Evolutionary conservation across 306 rosid species (phyloP).

Genomic region (Datisca glomerata): DNA sequence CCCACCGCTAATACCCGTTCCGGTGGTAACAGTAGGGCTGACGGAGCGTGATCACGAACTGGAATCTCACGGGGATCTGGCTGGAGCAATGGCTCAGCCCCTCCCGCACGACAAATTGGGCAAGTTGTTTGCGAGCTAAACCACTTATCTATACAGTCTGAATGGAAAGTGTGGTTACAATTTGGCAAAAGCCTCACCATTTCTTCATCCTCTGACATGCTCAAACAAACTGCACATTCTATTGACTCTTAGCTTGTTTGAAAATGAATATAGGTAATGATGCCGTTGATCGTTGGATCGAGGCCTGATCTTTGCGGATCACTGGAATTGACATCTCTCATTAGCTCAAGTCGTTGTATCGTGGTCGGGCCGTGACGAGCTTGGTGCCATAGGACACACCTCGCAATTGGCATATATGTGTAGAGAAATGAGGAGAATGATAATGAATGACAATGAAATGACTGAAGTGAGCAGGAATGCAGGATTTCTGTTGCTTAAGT

Average conservation of each 20-base stretch:
- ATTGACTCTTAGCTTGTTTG: neutral
- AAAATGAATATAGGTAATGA: constrained; percentile 24
- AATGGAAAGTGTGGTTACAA: constrained; percentile 33
- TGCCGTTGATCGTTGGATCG: constrained; percentile 17
- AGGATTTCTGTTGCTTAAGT: too few species aligned
- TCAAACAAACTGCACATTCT: constrained; percentile 38
- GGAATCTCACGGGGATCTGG: neutral
- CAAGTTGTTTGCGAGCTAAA: constrained; percentile 27
- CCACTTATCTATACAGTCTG: constrained; percentile 37
- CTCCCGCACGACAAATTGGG: constrained; percentile 30
- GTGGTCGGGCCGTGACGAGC: neutral
- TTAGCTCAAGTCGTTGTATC: neutral
- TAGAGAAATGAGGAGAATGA: too few species aligned
- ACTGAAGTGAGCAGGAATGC: too few species aligned
- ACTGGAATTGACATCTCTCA: neutral
- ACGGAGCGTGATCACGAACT: too few species aligned
- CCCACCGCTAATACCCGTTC: too few species aligned
- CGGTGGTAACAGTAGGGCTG: too few species aligned
- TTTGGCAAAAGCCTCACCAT: constrained; percentile 23
- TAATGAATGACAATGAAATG: too few species aligned
- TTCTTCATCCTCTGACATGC: constrained; percentile 16
- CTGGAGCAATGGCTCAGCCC: constrained; percentile 11
- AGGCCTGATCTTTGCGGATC: constrained; percentile 16
- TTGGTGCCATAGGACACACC: neutral
- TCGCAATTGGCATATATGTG: too few species aligned